These are phyloP conservation scores for Ophiostoma sp. DNA, from an alignment of 2,329 filamentous ascomycete species.

Conservation along the genomic window DNA sequence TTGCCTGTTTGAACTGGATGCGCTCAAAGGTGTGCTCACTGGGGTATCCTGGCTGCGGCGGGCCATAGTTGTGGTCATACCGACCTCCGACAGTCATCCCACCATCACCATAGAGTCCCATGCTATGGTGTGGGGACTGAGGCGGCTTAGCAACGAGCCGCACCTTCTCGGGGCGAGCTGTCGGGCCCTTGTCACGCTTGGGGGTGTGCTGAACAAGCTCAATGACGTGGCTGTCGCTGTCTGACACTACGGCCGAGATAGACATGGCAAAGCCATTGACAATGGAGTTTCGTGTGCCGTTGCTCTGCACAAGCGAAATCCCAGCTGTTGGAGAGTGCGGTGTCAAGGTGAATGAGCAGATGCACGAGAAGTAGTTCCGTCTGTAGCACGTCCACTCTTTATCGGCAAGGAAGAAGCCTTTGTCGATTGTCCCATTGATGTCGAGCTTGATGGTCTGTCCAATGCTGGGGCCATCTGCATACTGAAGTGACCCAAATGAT, in stretches of 20 bases:
- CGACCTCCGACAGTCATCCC: constrained; percentile 23
- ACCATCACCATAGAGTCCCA: constrained; percentile 37
- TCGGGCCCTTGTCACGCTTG: constrained; percentile 83
- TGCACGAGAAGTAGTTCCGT: constrained; percentile 84
- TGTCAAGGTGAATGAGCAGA: constrained; percentile 67
- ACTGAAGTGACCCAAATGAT: constrained; percentile 56
- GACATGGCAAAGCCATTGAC: constrained; percentile 75
- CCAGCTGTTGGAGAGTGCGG: constrained; percentile 47
- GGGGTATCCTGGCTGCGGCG: constrained; percentile 37
- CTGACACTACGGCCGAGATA: constrained; percentile 77
- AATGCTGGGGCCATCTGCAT: constrained; percentile 46
- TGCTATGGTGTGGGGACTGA: constrained; percentile 43
- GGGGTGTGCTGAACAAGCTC: constrained; percentile 87
- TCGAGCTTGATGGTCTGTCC: constrained; percentile 58
- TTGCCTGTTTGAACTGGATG: constrained; percentile 91
- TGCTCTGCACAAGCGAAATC: constrained; percentile 47
- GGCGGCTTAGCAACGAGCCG: constrained; percentile 61
- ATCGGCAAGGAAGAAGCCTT: constrained; percentile 79
- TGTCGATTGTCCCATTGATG: constrained; percentile 76
- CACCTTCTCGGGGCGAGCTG: constrained; percentile 64
- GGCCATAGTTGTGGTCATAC: constrained; percentile 42
- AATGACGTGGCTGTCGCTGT: constrained; percentile 67
- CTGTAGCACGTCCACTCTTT: constrained; percentile 88
- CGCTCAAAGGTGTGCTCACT: constrained; percentile 69
- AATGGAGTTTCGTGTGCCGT: constrained; percentile 52